A percentile compares a stretch with the other conserved stretches of the same genome.
Evolutionary conservation across 2,329 filamentous ascomycete genomes (phyloP).

Genomic region (Chaetomium olivaceum): DNA sequence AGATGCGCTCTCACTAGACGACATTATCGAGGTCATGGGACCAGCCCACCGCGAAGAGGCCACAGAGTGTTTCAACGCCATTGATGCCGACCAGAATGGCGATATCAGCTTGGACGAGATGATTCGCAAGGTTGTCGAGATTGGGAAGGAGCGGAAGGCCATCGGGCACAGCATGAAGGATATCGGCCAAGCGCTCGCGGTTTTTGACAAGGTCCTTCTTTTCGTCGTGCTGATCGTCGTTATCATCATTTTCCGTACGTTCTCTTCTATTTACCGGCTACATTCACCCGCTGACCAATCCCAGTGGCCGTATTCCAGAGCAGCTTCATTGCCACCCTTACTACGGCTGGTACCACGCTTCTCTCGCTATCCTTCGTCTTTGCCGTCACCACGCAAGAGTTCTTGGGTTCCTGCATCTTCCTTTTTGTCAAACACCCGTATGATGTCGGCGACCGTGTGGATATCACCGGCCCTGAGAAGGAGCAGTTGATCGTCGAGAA

Average conservation of each 20-base stretch:
- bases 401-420: conserved; percentile 98
- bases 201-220: conserved; percentile 82
- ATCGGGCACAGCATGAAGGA: conserved; percentile 95
- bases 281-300: conserved; percentile 20
- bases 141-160: conserved; percentile 82
- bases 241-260: conserved; percentile 77
- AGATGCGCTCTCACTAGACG: conserved; percentile 75
- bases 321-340: conserved; percentile 80
- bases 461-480: conserved; percentile 61
- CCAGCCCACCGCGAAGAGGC: conserved; percentile 72
- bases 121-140: conserved; percentile 81
- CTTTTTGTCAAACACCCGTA: conserved; percentile 98
- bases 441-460: conserved; percentile 92
- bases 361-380: conserved; percentile 98
- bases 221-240: conserved; percentile 78
- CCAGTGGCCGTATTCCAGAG: conserved; percentile 82
- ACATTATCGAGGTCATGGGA: conserved; percentile 86
- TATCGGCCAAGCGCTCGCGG: conserved; percentile 89
- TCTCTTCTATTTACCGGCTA: no score
- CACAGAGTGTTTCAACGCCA: conserved; percentile 76
- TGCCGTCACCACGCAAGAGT: conserved; percentile 85
- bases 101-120: conserved; percentile 96
- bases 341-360: conserved; percentile 86
- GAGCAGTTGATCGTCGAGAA: conserved; percentile 81
- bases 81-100: conserved; percentile 87